These are phyloP conservation scores for Cyclocybe aegerita DNA, from an alignment of 768 basidiomycete species.

Conservation along the genomic window DNA sequence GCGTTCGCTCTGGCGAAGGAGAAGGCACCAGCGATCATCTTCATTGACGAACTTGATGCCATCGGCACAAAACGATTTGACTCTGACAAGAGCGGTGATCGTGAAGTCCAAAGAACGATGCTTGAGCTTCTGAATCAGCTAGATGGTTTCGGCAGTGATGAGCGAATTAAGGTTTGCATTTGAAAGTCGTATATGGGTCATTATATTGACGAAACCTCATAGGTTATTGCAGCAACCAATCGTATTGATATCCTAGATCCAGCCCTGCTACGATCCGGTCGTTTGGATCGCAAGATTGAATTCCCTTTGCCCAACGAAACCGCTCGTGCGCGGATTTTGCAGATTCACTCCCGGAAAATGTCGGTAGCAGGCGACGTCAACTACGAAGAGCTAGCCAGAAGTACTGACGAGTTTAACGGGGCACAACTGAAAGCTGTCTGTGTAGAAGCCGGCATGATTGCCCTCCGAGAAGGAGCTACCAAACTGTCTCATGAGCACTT, in stretches of 20 bases:
- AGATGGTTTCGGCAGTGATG: conserved; percentile 96
- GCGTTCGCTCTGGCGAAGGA: conserved; percentile 98
- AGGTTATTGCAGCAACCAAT: conserved; percentile 99
- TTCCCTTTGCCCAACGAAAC: conserved; percentile 96
- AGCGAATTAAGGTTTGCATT: conserved; percentile 85
- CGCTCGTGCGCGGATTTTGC: conserved; percentile 93
- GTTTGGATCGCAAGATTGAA: conserved; percentile 97
- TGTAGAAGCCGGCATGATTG: conserved; percentile 99
- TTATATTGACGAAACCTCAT: conserved; percentile 7
- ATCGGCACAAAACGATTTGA: conserved; percentile 99
- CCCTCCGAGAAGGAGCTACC: conserved; percentile 87
- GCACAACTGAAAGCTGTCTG: conserved; percentile 97
- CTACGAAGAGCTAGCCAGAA: conserved; percentile 94
- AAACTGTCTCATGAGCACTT: conserved; percentile 94
- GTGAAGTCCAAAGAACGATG: conserved; percentile 99
- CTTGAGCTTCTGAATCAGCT: conserved; percentile 96
- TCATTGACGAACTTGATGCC: conserved; percentile 98
- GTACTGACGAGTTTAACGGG: conserved; percentile 98
- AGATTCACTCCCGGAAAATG: conserved; percentile 99
- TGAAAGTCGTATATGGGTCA: conserved; percentile 5
- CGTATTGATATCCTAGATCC: conserved; percentile 98
- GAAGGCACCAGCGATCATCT: conserved; percentile 98
- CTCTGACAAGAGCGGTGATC: conserved; percentile 97
- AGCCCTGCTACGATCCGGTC: conserved; percentile 95
- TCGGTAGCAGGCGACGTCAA: conserved; percentile 84